A percentile compares a stretch with the other conserved stretches of the same genome.
phyloP scores from a whole-genome alignment of 768 basidiomycete genomes.

The Pleurotus cornucopiae region DNA sequence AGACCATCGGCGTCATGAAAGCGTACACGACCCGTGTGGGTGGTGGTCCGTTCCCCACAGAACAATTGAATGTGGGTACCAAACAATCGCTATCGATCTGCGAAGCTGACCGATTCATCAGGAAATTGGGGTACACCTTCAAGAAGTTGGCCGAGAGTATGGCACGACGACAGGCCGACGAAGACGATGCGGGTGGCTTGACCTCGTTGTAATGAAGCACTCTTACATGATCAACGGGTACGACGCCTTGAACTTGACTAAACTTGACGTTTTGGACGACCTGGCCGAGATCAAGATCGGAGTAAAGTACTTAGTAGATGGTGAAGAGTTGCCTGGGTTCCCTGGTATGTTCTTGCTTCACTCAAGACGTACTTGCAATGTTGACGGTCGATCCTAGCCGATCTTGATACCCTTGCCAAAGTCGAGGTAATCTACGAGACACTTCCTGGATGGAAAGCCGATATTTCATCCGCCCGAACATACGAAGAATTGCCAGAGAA shows the following conservation, averaged over 20 bases:
- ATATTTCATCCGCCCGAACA: conserved; percentile 57
- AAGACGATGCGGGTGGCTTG: conserved; percentile 96
- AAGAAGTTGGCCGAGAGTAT: conserved; percentile 90
- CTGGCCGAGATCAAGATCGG: conserved; percentile 87
- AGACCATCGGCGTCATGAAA: conserved; percentile 89
- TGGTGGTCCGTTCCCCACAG: conserved; percentile 97
- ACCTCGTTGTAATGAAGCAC: conserved; percentile 91
- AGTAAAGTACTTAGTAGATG: conserved; percentile 75
- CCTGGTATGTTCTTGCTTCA: conserved; percentile 56
- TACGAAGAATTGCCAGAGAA: conserved; percentile 80
- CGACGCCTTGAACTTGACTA: conserved; percentile 89
- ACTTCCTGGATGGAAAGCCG: conserved; percentile 85
- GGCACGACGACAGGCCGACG: conserved; percentile 92
- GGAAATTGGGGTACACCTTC: conserved; percentile 82
- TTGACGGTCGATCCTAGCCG: conserved; percentile 37
- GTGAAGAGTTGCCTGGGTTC: conserved; percentile 76
- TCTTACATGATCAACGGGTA: conserved; percentile 96
- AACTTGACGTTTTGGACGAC: conserved; percentile 87
- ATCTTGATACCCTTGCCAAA: conserved; percentile 73
- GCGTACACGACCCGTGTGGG: conserved; percentile 98
- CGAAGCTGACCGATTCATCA: conserved; percentile 22
- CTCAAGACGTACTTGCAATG: too few relatives aligned
- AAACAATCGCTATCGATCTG: background rate
- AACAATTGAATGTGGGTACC: conserved; percentile 77
- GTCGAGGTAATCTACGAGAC: conserved; percentile 87